Percentiles rank a stretch among this genome's conserved stretches.
phyloP scores from a whole-genome alignment of 805 yeast genomes.

The Clavispora phyllophila region DNA sequence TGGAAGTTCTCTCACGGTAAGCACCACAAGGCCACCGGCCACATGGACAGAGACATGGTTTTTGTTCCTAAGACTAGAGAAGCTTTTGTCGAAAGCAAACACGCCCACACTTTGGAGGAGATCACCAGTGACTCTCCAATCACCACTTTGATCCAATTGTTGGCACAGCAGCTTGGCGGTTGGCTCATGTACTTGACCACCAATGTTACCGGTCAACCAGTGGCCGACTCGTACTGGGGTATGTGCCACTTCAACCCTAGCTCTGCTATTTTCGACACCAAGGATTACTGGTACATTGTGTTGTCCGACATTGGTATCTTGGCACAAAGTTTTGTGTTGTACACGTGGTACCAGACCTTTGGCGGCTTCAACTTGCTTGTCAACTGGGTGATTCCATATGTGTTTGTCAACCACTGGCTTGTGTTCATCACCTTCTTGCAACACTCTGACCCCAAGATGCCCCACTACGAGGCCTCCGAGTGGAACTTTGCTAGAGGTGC shows the following conservation, averaged over 20 bases:
- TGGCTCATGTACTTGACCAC: slow-evolving; percentile 63
- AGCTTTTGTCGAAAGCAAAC: slow-evolving; percentile 38
- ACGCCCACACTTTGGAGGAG: slow-evolving; percentile 44
- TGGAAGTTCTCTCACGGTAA: slow-evolving; percentile 83
- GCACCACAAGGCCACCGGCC: slow-evolving; percentile 90
- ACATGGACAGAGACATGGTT: slow-evolving; percentile 77
- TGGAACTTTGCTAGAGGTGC: slow-evolving; percentile 92
- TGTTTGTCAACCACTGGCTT: slow-evolving; percentile 85
- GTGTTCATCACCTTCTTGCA: slow-evolving; percentile 82
- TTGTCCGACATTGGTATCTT: slow-evolving; percentile 70
- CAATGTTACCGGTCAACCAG: slow-evolving; percentile 74
- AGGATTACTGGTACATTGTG: slow-evolving; percentile 67
- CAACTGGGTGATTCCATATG: slow-evolving; percentile 72
- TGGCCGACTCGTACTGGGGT: slow-evolving; percentile 40
- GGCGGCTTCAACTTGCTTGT: slow-evolving; percentile 61
- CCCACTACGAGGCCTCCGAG: slow-evolving; percentile 69
- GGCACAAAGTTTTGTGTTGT: slow-evolving; percentile 46
- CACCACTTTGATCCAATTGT: slow-evolving; percentile 48
- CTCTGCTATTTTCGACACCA: slow-evolving; percentile 69
- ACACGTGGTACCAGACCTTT: slow-evolving; percentile 54
- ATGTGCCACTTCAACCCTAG: slow-evolving; percentile 68
- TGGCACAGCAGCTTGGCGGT: slow-evolving; percentile 73
- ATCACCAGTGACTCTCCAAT: slow-evolving; percentile 73
- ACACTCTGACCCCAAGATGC: slow-evolving; percentile 74
- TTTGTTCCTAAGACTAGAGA: slow-evolving; percentile 71